phyloP scores from a whole-genome alignment of 2,329 filamentous ascomycete species.

The Fusarium sarcochroum region DNA sequence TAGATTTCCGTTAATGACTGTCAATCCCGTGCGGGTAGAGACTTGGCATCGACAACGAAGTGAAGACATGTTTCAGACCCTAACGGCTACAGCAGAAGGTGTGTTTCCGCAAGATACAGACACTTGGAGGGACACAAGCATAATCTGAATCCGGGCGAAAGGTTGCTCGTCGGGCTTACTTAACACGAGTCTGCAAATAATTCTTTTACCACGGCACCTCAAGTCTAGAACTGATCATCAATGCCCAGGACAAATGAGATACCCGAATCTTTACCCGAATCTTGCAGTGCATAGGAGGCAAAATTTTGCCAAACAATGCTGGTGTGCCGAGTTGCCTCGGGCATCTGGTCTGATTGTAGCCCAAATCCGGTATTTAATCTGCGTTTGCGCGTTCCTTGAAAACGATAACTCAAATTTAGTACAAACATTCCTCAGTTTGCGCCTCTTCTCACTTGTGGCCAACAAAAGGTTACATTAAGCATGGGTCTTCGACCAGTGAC shows the following conservation, averaged over 20 bases:
- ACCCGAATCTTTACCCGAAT: too few species aligned
- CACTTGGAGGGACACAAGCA: not conserved
- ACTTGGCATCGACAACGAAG: constrained; percentile 4
- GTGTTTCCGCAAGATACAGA: not conserved
- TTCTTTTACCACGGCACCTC: too few species aligned
- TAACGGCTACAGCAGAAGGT: not conserved
- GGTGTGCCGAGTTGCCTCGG: too few species aligned
- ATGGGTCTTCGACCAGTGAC: not conserved
- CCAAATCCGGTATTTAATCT: not conserved
- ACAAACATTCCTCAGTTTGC: not conserved
- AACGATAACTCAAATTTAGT: constrained; percentile 11
- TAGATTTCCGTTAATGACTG: not conserved
- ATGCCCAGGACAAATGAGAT: too few species aligned
- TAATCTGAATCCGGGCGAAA: too few species aligned
- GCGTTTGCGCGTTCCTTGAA: not conserved
- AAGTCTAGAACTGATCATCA: too few species aligned
- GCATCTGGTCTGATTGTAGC: not conserved
- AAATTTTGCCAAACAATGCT: too few species aligned
- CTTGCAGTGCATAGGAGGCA: not conserved
- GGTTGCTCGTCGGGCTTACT: too few species aligned
- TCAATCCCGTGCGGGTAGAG: not conserved
- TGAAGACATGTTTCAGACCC: constrained; percentile 8
- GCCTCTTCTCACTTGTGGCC: not conserved
- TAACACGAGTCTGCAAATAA: too few species aligned
- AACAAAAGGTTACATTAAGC: not conserved